Evolutionary conservation across 1,139 yeast genomes (phyloP), one percentile per base, ranked within the genome.

Genomic region (Yamadazyma sp.): DNA sequence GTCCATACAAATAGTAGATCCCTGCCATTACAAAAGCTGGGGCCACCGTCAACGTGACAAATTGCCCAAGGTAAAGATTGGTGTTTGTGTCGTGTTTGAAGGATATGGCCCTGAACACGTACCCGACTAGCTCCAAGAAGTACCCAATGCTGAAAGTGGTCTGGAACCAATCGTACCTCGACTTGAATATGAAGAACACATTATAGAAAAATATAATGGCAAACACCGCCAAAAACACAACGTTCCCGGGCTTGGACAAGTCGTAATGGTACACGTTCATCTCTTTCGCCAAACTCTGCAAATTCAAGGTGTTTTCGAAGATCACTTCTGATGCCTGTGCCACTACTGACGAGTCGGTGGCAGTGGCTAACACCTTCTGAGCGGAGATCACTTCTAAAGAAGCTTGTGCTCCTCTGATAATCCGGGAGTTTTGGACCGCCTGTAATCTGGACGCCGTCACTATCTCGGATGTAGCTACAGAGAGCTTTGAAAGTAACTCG

Each of bases 1-100:
- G 88, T 4, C 89, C 94, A 52, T 88, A 71, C 38, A 83, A 64
- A 53, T 78, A 86, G 62, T 89, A 89, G 7, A 89, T 71, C 4
- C 95, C 96, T 4, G 86, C 97, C 89, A 87, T 86, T 39, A 87
- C 72, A 58, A 91, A 88, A 5, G 92, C 92, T 0, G 97, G 97
- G 0, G 89, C 92, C 38, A 89, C 65, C 0, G 95, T 87, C 45
- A 88, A 66, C 43, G 84, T 67, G 38, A 83, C 76, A 47, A 81
- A 77, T 59, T 89, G 96, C 46, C 81, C 61, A 40, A 87, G 60
- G 56, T 71, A 89, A 35, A 66, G 66, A 43, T 73, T 58, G 38
- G 64, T 47, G 36, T 63, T 57, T n/a, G 64, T 58, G 46, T 75
- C 61, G 58, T 66, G 62, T 40, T 69, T 62, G 35, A 77, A 58